Base-by-base conservation (phyloP, 108 stramenopile species). In the Pseudonitzschia pungens region DNA sequence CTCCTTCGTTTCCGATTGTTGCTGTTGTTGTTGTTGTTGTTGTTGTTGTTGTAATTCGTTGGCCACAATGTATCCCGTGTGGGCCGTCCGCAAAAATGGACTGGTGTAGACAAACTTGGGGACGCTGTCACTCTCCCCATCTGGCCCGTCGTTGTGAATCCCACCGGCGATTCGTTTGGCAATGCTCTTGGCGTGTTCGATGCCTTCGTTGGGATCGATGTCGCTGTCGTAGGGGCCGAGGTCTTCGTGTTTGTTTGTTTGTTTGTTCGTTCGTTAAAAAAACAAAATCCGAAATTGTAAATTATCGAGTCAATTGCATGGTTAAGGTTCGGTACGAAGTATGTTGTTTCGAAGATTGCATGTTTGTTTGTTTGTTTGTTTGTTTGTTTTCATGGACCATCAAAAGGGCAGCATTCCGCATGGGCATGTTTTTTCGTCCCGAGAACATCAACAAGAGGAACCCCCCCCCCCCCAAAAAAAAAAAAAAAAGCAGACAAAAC, bases 61-160 rank as follows among this genome's bases (percentile, higher is more conserved):
- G 27, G 82, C 91, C 69, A 92, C 81, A 56, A 86, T 62, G 32
- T 89, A 80, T 29, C 88, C 88, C 11, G 91, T 92, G 53, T 87
- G 78, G 6, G 83, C 76, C 0, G 81, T 76, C 29, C 91, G 81
- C 12, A 86, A 72, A 54, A 92, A 86, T 15, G 86, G 83, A 65
- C 75, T 77, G 22, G 83, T 68, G 65, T 84, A 92, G 9, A 92
- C 84, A 36, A 83, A 63, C 11, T 59, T 68, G 8, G 88, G 85
- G 51, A 74, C 65, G 54, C 20, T 41, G n/a, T 65, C 65, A 14
- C 40, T 28, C 26, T 50, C 58, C 4, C 9, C 28, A 8, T 41
- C 41, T 33, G n/a, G n/a, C n/a, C n/a, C n/a, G n/a, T 41, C 64
- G 33, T 44, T 31, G 2, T 53, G 33, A 60, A 80, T 73, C 5